Conservation (phyloP, 2,329 filamentous ascomycete genomes). For the Tetracladium maxilliforme region DNA sequence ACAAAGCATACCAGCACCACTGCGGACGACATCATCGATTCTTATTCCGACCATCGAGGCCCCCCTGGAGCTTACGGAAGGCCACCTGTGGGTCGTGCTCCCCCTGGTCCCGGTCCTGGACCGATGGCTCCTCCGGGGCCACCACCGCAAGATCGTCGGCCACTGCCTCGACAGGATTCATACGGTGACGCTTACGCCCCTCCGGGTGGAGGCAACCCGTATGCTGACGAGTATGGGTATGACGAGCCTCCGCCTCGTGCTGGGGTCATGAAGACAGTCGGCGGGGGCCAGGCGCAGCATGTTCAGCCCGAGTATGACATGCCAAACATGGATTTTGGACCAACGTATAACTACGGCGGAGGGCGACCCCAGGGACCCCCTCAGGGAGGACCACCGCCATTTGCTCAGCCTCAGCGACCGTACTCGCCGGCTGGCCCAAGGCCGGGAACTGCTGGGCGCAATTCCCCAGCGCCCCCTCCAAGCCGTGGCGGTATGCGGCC, state of each 20-base stretch:
- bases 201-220: constrained; percentile 7
- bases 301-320: constrained; percentile 27
- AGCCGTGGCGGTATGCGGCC: too few species aligned
- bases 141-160: too few species aligned
- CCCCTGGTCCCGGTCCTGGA: constrained; percentile 19
- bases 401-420: too few species aligned
- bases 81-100: constrained; percentile 9
- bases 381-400: too few species aligned
- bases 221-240: constrained; percentile 30
- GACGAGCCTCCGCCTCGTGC: constrained; percentile 62
- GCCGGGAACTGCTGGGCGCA: too few species aligned
- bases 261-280: constrained; percentile 69
- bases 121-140: constrained; percentile 58
- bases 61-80: too few species aligned
- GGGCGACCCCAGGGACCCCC: too few species aligned
- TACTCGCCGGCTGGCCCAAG: too few species aligned
- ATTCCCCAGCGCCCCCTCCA: too few species aligned
- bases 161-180: constrained; percentile 19
- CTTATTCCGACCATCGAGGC: too few species aligned
- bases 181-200: constrained; percentile 15
- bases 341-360: constrained; percentile 57
- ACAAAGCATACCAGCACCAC: too few species aligned
- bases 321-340: constrained; percentile 73
- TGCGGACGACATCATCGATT: too few species aligned
- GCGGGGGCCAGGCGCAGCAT: constrained; percentile 13